Evolutionary conservation across 2,329 filamentous ascomycete species (phyloP).

Genomic region (Fusarium chlamydosporum): DNA sequence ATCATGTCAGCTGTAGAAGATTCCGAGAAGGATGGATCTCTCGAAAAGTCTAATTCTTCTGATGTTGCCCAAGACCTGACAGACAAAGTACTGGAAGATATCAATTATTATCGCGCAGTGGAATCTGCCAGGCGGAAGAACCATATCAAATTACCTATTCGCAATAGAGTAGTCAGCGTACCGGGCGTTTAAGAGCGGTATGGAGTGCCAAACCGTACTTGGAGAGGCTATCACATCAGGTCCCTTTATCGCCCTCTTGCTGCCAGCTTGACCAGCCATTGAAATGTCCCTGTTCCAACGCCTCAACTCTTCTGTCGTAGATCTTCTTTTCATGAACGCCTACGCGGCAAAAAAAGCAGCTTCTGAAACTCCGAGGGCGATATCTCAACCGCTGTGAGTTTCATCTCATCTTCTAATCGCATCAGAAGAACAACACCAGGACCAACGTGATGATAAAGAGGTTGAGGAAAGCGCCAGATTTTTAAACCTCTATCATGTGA

Average conservation of each 20-base stretch:
- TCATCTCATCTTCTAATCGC: slow-evolving; percentile 30
- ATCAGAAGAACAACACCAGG: slow-evolving; percentile 33
- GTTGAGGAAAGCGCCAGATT: slow-evolving; percentile 33
- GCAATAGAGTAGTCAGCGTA: background rate
- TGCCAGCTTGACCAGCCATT: slow-evolving; percentile 30
- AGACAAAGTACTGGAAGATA: slow-evolving; percentile 12
- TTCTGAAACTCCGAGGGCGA: slow-evolving; percentile 34
- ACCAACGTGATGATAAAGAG: slow-evolving; percentile 44
- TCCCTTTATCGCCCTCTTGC: background rate
- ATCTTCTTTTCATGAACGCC: slow-evolving; percentile 32
- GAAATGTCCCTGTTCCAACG: slow-evolving; percentile 37
- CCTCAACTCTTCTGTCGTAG: slow-evolving; percentile 37
- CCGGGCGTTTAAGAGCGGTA: background rate
- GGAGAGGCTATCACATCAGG: background rate
- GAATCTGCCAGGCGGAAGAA: slow-evolving; percentile 39
- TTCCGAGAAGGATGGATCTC: slow-evolving; percentile 9
- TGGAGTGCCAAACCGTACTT: too few species aligned
- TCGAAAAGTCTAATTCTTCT: background rate
- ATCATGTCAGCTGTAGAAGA: slow-evolving; percentile 37
- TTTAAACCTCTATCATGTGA: background rate
- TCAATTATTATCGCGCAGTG: slow-evolving; percentile 33
- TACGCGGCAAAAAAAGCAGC: slow-evolving; percentile 44
- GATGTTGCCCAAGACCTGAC: slow-evolving; percentile 6
- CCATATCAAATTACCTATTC: slow-evolving; percentile 26
- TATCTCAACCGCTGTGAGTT: slow-evolving; percentile 33